Percentiles rank a stretch among this genome's conserved stretches.
These are phyloP conservation scores for Wallacemonas sp. DNA, from an alignment of 208 protist species.

Conservation along the genomic window DNA sequence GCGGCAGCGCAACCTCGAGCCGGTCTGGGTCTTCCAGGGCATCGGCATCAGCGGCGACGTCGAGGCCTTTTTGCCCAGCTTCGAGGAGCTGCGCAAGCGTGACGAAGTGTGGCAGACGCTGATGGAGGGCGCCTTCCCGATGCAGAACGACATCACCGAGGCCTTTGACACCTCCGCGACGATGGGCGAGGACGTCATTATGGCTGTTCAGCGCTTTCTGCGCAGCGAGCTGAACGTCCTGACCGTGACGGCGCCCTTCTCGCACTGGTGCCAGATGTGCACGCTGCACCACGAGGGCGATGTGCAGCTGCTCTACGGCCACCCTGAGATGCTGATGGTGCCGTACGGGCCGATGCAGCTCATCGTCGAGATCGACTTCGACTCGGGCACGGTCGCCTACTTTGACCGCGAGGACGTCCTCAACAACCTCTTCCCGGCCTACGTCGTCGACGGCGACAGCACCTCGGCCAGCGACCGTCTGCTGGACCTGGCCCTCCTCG, in stretches of 20 bases:
- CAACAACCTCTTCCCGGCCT: slow-evolving; percentile 61
- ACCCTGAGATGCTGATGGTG: slow-evolving; percentile 83
- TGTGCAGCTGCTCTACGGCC: slow-evolving; percentile 68
- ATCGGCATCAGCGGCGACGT: slow-evolving; percentile 83
- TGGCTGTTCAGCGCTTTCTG: slow-evolving; percentile 77
- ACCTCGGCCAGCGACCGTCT: slow-evolving; percentile 72
- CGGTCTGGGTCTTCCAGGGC: slow-evolving; percentile 84
- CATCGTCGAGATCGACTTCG: slow-evolving; percentile 73
- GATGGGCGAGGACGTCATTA: slow-evolving; percentile 78
- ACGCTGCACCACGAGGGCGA: slow-evolving; percentile 77
- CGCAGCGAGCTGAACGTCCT: slow-evolving; percentile 62
- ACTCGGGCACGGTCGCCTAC: slow-evolving; percentile 50
- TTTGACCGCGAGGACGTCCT: slow-evolving; percentile 75
- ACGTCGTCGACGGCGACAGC: slow-evolving; percentile 40
- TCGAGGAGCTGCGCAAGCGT: slow-evolving; percentile 51
- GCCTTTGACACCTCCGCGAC: slow-evolving; percentile 68
- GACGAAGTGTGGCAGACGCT: slow-evolving; percentile 70
- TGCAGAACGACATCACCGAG: slow-evolving; percentile 41
- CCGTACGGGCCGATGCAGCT: slow-evolving; percentile 72
- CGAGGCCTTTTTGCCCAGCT: slow-evolving; percentile 68
- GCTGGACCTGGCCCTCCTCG: slow-evolving; percentile 80
- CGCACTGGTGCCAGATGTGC: slow-evolving; percentile 89
- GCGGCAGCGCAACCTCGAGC: slow-evolving; percentile 64
- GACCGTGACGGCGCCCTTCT: slow-evolving; percentile 76
- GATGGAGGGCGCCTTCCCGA: slow-evolving; percentile 51